Conservation (phyloP, 805 yeast genomes). For the Candida ponderosae region DNA sequence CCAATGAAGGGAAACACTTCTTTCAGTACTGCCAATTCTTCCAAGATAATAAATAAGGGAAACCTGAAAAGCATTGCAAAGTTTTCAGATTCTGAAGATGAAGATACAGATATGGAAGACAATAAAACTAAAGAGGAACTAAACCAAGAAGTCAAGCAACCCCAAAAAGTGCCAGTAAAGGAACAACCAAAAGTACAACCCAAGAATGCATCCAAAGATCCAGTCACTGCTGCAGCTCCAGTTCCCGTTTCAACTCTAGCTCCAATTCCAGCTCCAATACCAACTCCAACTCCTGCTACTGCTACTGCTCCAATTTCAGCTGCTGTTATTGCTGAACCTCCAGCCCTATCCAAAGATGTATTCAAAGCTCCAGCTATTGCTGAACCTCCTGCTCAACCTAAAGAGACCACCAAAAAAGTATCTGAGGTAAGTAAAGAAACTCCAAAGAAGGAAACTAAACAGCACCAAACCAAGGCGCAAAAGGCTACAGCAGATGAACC, state of each 20-base stretch:
- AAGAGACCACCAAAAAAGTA: too few relatives aligned
- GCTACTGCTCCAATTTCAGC: conserved; percentile 21
- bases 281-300: too few relatives aligned
- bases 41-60: not conserved
- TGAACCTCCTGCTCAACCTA: conserved; percentile 21
- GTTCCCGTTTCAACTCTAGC: too few relatives aligned
- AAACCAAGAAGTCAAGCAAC: not conserved
- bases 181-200: too few relatives aligned
- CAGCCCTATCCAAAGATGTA: conserved; percentile 18
- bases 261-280: too few relatives aligned
- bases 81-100: conserved; percentile 13
- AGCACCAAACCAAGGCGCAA: too few relatives aligned
- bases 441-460: conserved; percentile 17
- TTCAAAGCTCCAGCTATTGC: too few relatives aligned
- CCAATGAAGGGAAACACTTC: not conserved
- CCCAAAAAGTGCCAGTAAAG: too few relatives aligned
- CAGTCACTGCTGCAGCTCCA: too few relatives aligned
- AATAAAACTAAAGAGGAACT: not conserved
- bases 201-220: too few relatives aligned
- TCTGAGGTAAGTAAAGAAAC: too few relatives aligned
- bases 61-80: conserved; percentile 7
- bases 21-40: not conserved
- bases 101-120: conserved; percentile 4
- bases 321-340: conserved; percentile 24
- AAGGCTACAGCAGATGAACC: conserved; percentile 11